phyloP scores from a whole-genome alignment of 1,284 basidiomycete genomes.

The Fomitiporia mediterranea region DNA sequence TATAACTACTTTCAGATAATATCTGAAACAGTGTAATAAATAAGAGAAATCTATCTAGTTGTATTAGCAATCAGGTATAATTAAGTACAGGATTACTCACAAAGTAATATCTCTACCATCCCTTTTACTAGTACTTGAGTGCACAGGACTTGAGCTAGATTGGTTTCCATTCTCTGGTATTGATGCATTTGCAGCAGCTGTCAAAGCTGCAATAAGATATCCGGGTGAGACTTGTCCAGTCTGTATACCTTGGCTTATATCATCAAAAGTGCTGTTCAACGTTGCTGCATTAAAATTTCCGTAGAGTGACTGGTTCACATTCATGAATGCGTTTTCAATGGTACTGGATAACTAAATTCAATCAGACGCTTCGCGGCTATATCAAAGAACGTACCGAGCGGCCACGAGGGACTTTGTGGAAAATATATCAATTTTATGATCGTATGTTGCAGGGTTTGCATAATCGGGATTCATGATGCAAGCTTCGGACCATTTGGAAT shows the following conservation, averaged over 20 bases:
- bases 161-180: constrained; percentile 25
- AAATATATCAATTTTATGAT: constrained; percentile 78
- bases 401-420: constrained; percentile 48
- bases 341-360: neutral
- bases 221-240: constrained; percentile 38
- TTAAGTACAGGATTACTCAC: constrained; percentile 77
- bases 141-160: constrained; percentile 17
- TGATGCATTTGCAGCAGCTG: constrained; percentile 61
- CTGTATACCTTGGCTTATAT: constrained; percentile 48
- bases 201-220: constrained; percentile 65
- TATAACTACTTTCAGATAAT: constrained; percentile 64
- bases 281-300: constrained; percentile 52
- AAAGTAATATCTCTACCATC: constrained; percentile 69
- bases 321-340: constrained; percentile 30
- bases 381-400: constrained; percentile 34
- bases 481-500: constrained; percentile 62
- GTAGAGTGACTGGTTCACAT: constrained; percentile 44
- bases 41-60: constrained; percentile 76
- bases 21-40: constrained; percentile 82
- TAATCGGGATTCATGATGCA: constrained; percentile 76
- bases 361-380: no score
- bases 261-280: constrained; percentile 49
- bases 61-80: no score
- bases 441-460: constrained; percentile 56
- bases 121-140: constrained; percentile 22